Conservation (phyloP, 2,329 filamentous ascomycete genomes). For the Colletotrichum kahawae region DNA sequence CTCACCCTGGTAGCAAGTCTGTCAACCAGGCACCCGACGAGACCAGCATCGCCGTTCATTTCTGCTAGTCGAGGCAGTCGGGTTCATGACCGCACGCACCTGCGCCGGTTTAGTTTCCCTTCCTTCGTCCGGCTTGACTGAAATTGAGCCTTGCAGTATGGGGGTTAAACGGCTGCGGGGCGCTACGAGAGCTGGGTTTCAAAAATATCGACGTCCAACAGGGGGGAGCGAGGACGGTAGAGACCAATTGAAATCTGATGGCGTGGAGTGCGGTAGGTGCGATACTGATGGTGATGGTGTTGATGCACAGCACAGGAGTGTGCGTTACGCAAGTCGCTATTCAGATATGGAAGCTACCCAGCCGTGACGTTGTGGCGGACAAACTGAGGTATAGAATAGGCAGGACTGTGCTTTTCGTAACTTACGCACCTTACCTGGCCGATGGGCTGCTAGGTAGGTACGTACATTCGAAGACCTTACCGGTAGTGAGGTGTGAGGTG, state of each 20-base stretch:
- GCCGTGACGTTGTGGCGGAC: background rate
- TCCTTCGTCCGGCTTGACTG: background rate
- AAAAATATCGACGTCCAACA: background rate
- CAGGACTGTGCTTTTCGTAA: background rate
- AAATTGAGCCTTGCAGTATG: background rate
- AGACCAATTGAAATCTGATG: background rate
- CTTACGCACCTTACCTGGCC: background rate
- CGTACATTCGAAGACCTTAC: background rate
- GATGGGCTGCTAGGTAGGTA: background rate
- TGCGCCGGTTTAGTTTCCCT: background rate
- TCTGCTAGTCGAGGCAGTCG: slow-evolving; percentile 3
- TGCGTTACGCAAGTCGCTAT: background rate
- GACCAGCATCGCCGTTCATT: slow-evolving; percentile 65
- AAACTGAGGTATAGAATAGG: background rate
- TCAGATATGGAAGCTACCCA: background rate
- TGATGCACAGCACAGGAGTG: background rate
- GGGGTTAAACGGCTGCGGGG: background rate
- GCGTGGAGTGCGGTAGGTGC: background rate
- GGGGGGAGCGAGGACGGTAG: background rate
- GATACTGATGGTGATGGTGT: background rate
- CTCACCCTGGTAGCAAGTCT: slow-evolving; percentile 66
- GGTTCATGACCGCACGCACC: slow-evolving; percentile 16
- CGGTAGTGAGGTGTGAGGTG: background rate
- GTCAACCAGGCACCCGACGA: slow-evolving; percentile 67
- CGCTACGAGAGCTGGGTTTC: background rate